Percentiles rank a stretch among this genome's conserved stretches.
Conservation (phyloP, 176 grass and related monocot species). For the Musa beccarii region DNA sequence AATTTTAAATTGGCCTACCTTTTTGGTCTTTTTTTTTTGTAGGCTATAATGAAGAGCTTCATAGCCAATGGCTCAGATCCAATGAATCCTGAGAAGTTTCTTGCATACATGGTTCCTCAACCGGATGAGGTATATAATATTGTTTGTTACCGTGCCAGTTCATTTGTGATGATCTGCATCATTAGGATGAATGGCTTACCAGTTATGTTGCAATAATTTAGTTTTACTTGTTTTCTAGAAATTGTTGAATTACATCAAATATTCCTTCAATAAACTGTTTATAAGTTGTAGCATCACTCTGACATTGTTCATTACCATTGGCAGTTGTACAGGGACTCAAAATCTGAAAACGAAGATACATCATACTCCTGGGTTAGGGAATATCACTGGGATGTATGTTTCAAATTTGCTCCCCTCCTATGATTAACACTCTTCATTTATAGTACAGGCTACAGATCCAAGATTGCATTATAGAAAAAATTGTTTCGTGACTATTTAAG, state of each 20-base stretch:
- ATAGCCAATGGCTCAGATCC: constrained; percentile 68
- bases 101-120: constrained; percentile 87
- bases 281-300: neutral
- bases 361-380: constrained; percentile 84
- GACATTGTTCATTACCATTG: constrained; percentile 21
- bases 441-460: neutral
- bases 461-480: neutral
- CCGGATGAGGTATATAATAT: constrained; percentile 48
- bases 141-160: no score
- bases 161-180: no score
- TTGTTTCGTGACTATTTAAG: neutral
- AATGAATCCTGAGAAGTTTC: constrained; percentile 73
- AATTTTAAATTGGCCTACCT: neutral
- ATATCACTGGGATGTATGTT: constrained; percentile 95
- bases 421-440: neutral
- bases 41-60: constrained; percentile 99
- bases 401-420: neutral
- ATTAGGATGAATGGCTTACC: neutral
- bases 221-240: neutral
- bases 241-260: neutral
- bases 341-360: constrained; percentile 73
- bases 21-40: constrained; percentile 15
- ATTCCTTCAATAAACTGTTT: neutral
- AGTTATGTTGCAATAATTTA: neutral
- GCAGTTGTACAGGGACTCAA: constrained; percentile 64